A percentile compares a stretch with the other conserved stretches of the same genome.
Evolutionary conservation across 306 rosid genomes (phyloP).

Genomic region (Pterocarpus macrocarpus): DNA sequence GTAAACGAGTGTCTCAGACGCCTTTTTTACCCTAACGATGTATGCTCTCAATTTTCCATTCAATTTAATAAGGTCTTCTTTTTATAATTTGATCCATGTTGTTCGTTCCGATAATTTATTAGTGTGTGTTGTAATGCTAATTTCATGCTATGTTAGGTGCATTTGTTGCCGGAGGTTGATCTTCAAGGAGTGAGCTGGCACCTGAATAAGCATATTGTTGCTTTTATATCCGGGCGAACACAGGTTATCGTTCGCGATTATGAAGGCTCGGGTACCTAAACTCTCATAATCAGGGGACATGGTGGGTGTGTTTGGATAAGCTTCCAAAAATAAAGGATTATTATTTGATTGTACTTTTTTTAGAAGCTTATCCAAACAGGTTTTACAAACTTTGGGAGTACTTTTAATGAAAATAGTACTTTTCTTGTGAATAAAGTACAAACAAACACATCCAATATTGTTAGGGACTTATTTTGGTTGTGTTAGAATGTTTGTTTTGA

Average conservation of each 20-base stretch:
- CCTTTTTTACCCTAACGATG: constrained; percentile 74
- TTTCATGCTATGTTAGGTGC: constrained; percentile 61
- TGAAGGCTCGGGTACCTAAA: constrained; percentile 76
- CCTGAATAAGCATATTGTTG: constrained; percentile 83
- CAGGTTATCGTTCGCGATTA: constrained; percentile 82
- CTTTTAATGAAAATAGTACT: not conserved
- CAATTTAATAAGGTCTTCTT: not conserved
- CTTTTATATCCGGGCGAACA: constrained; percentile 71
- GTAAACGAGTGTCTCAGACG: constrained; percentile 51
- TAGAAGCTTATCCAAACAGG: not conserved
- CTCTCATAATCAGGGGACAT: not conserved
- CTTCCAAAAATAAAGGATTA: not conserved
- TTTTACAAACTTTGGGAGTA: not conserved
- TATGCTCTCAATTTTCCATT: constrained; percentile 21
- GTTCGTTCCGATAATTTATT: not conserved
- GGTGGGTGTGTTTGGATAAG: not conserved
- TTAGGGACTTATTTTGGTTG: not conserved
- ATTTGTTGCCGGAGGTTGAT: constrained; percentile 79
- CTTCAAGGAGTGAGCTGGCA: constrained; percentile 96
- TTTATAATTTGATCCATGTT: not conserved
- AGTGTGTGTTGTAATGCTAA: not conserved
- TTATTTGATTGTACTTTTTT: not conserved
- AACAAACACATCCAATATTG: not conserved
- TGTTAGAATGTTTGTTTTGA: constrained; percentile 6
- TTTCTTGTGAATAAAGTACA: not conserved